Evolutionary conservation across 2,329 filamentous ascomycete genomes (phyloP), one percentile per base, ranked within the genome.

Genomic region (Botrytis sinoallii): DNA sequence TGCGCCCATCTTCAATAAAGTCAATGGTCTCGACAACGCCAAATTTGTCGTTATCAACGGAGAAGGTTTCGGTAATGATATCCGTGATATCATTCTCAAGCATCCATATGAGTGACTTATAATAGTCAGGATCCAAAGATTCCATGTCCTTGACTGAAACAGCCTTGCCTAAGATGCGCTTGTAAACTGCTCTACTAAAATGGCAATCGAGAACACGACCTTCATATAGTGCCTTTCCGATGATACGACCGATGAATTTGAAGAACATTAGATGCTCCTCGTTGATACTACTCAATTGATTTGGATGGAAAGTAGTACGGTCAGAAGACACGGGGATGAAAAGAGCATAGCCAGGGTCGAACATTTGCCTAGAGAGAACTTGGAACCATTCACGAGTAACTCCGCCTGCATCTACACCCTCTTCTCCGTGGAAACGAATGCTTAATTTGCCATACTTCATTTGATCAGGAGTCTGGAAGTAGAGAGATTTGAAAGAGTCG

Each of bases 91-190:
- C 95, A 80, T 99, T 98, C 81, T 97, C 93, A 74, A 98, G 87
- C 91, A 99, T 98, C 97, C 97, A 99, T 75, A 96, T 90, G 35
- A 99, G 88, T 22, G 95, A 98, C 83, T 98, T 99, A 89, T 98
- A 98, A 85, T 99, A 99, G 80, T 99, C 95, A 5, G 97, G 91
- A 82, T 99, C 96, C 75, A 99, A 92, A 35, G 95, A 98, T 83
- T 99, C 96, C 94, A 99, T 98, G 80, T 99, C 96, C 85, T 99
- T 99, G 83, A 99, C 92, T 14, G 95, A 98, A 59, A 98, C 95
- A 5, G 93, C 90, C 82, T 97, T 97, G 81, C 96, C 93, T 42
- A 99, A 89, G 77, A 99, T 98, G 78, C 94, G 92, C 86, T 98
- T 98, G 88, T 99, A 99, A 70, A 99, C 95, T 22, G 97, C 97